Conservation (phyloP, 2,329 filamentous ascomycete species). For the Ascomycota sp. region DNA sequence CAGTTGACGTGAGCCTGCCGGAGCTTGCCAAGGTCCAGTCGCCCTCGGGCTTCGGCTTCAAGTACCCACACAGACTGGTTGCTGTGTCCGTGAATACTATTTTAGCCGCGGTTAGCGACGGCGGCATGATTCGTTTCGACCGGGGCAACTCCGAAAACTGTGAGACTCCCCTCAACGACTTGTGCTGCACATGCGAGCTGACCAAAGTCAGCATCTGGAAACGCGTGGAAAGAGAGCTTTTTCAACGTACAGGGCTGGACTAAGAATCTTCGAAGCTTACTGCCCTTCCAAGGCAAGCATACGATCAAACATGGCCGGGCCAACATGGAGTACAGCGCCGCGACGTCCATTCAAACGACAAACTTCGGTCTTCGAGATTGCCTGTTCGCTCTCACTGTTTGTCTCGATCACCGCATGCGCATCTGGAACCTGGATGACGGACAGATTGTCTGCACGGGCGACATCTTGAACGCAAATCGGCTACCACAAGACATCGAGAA, state of each 20-base stretch:
- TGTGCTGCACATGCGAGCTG: too few species aligned
- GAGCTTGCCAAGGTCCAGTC: conserved; percentile 58
- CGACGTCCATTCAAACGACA: conserved; percentile 39
- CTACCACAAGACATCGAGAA: conserved; percentile 50
- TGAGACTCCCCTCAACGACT: too few species aligned
- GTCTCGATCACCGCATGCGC: conserved; percentile 71
- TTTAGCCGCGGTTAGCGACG: conserved; percentile 64
- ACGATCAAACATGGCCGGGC: conserved; percentile 42
- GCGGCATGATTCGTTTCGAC: conserved; percentile 51
- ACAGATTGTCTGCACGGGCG: conserved; percentile 53
- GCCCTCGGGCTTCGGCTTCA: conserved; percentile 56
- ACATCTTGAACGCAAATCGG: conserved; percentile 50
- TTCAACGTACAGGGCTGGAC: conserved; percentile 57
- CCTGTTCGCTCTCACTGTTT: conserved; percentile 54
- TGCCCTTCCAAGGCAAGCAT: conserved; percentile 44
- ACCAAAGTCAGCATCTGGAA: conserved; percentile 9
- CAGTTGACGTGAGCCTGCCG: conserved; percentile 51
- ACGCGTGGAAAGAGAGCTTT: conserved; percentile 47
- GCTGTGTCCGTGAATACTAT: conserved; percentile 55
- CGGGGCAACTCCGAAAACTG: conserved; percentile 28
- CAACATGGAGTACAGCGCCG: conserved; percentile 46
- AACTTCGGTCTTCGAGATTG: conserved; percentile 26
- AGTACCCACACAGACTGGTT: conserved; percentile 61
- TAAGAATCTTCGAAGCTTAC: conserved; percentile 42
- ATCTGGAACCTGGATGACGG: conserved; percentile 80